Evolutionary conservation across 1,284 basidiomycete species (phyloP), one percentile per base, ranked within the genome.

Genomic region (Erythrobasidium hasegawianum): DNA sequence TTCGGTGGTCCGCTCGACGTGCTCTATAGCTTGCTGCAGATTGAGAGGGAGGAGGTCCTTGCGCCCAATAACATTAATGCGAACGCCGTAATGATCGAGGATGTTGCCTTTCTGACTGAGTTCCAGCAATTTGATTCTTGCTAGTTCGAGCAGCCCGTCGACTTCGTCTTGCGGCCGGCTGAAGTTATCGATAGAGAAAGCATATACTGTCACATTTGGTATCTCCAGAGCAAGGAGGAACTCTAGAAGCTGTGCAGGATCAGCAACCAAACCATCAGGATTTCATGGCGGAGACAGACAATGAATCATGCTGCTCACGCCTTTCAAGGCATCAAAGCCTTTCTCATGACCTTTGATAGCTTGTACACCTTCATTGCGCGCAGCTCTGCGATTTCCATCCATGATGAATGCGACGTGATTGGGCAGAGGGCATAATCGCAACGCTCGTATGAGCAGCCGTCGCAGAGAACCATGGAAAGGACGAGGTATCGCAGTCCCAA

Each of bases 141-240:
- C 90, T 47, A 99, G 79, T 18, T 81, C 78, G 91, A 98, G 94
- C 68, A 98, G 80, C 5, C 86, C 86, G 41, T 87, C 84, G 0
- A 99, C 92, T 77, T 99, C 96, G 7, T 86, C 85, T 60, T 83
- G 80, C 1, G 87, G 82, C n/a, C 96, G 83, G 71, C 89, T 89
- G 80, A 98, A 98, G 79, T 98, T 99, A 76, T 97, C 93, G 68
- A 98, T 95, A 1, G 94, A 86, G 78, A 99, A 98, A 2, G 93
- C 92, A 74, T 96, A 99, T 10, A 90, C 90, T 1, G 90, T 88
- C 22, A 99, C 92, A 69, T 88, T 90, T 62, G 81, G 82, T 57
- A 97, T 83, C 20, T 84, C 80, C 18, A 97, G 81, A 9, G 83
- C 81, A 26, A 94, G 79, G 72, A 93, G 92, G 52, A 93, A 81